Conservation (phyloP, 139 green algal genomes). For the Dunaliella primolecta region DNA sequence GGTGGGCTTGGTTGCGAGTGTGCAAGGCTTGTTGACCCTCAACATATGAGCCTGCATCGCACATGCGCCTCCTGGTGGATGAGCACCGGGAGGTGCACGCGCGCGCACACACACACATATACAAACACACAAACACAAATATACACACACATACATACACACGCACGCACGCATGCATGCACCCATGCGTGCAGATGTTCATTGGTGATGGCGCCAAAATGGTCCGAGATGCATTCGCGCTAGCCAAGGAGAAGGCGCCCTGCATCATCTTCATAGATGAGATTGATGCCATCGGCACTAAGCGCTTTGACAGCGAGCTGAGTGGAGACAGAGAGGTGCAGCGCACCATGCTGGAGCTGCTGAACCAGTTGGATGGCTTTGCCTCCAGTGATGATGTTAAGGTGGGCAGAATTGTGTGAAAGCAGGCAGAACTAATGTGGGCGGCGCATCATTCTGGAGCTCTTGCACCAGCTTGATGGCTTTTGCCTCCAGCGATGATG, state of each 20-base stretch:
- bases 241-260: constrained; percentile 98
- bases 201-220: constrained; percentile 99
- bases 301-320: constrained; percentile 94
- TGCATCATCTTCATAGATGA: constrained; percentile 99
- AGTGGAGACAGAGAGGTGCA: constrained; percentile 94
- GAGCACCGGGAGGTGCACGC: no score
- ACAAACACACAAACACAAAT: background rate
- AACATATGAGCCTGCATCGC: no score
- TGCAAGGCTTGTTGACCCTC: no score
- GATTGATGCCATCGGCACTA: constrained; percentile 83
- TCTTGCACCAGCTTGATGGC: no score
- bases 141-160: background rate
- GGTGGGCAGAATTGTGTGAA: constrained; percentile 29
- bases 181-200: constrained; percentile 99
- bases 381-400: constrained; percentile 85
- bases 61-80: no score
- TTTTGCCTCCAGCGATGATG: no score
- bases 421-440: no score
- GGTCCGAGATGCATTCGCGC: constrained; percentile 94
- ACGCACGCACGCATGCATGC: background rate
- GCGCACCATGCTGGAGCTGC: constrained; percentile 96
- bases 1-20: no score
- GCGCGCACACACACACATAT: background rate
- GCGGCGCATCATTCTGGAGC: background rate
- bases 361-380: constrained; percentile 98